Base-by-base conservation (phyloP, 345 rosid species). In the Lumnitzera littorea region DNA sequence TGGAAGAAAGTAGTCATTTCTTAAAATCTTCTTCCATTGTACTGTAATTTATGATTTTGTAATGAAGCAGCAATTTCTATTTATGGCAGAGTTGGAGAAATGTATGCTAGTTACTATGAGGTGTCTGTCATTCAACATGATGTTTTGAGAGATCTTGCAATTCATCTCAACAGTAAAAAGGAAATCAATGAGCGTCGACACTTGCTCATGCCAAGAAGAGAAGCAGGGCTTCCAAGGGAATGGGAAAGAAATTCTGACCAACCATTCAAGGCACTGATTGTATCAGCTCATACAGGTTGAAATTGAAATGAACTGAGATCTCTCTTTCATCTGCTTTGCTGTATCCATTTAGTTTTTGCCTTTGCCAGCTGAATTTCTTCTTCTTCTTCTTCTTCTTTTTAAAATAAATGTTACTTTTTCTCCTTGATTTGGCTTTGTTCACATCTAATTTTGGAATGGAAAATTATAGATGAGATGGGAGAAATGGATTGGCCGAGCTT, bases 141-240 rank as follows among this genome's bases (percentile, higher is more conserved):
- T 72, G 96, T 90, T 64, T 65, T 94, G 63, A 76, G 99, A 53
- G 97, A 88, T 72, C 86, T 94, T 9, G 96, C 99, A 11, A 72
- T 94, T 72, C 74, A 86, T 72, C 58, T 82, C 61, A 74, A 79
- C 70, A 81, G 67, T 24, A 57, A 16, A 7, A 87, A 72, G n/a
- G 65, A 77, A 24, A 65, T 86, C 48, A 79, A 77, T 67, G 74
- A 63, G 13, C 72, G 89, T 62, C 56, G 66, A 56, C 56, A 91
- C 43, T 57, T 94, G 36, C 61, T 94, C 61, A 87, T 94, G 99
- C 91, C 96, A 0, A 74, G 74, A 66, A 84, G 90, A 74, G 96
- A 80, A 46, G 4, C 47, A 0, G 70, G 53, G 52, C 72, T 88
- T 67, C 97, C 99, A 48, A 80, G 70, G 75, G 90, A 88, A 51